A percentile compares a stretch with the other conserved stretches of the same genome.
phyloP scores from a whole-genome alignment of 1,139 yeast genomes.

The Nakaseomyces uthaithaninus region DNA sequence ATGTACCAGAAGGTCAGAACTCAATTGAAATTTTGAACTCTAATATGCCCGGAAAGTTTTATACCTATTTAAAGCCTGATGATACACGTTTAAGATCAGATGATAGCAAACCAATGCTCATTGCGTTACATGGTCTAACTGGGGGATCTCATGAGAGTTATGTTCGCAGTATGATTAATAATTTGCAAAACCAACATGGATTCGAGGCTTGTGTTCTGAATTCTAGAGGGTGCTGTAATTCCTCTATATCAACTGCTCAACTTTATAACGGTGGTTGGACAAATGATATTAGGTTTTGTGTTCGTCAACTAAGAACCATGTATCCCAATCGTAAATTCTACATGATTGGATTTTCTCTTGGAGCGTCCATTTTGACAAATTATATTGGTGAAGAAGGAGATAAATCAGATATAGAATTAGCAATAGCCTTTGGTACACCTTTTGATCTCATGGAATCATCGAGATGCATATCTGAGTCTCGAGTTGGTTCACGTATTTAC shows the following conservation, averaged over 20 bases:
- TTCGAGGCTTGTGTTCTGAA: constrained; percentile 51
- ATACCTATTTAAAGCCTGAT: constrained; percentile 21
- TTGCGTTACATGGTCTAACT: constrained; percentile 52
- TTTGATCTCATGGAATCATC: constrained; percentile 44
- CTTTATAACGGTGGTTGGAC: constrained; percentile 57
- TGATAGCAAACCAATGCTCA: constrained; percentile 43
- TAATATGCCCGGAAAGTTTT: constrained; percentile 15
- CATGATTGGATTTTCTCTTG: constrained; percentile 49
- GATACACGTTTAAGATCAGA: constrained; percentile 32
- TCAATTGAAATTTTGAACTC: constrained; percentile 10
- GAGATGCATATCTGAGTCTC: constrained; percentile 36
- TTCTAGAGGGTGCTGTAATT: constrained; percentile 55
- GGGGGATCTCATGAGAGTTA: constrained; percentile 59
- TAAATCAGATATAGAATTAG: constrained; percentile 38
- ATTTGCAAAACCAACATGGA: constrained; percentile 34
- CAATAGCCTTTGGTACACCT: constrained; percentile 46
- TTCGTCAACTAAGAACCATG: constrained; percentile 38
- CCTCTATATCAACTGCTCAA: constrained; percentile 50
- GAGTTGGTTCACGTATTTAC: constrained; percentile 42
- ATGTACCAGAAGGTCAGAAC: constrained; percentile 20
- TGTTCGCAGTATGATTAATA: constrained; percentile 39
- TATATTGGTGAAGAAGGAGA: constrained; percentile 48
- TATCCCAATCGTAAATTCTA: constrained; percentile 48
- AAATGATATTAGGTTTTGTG: constrained; percentile 48
- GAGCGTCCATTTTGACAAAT: constrained; percentile 49